Percentiles rank a stretch among this genome's conserved stretches.
These are phyloP conservation scores for Argentina anserina DNA, from an alignment of 306 rosid species.

Conservation along the genomic window DNA sequence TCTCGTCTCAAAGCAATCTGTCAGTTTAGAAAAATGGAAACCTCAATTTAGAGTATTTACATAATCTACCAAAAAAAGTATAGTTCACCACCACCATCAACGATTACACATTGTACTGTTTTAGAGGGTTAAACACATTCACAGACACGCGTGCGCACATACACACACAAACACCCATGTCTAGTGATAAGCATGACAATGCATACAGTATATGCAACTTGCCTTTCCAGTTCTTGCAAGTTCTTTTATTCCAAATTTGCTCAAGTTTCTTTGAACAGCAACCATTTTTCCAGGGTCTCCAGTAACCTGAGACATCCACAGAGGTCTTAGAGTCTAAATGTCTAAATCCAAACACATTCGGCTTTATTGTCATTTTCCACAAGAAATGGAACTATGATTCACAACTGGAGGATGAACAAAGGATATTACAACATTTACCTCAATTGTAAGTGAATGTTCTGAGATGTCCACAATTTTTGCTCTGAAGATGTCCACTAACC, in stretches of 20 bases:
- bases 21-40: slow-evolving; percentile 7
- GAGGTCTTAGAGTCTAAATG: not conserved
- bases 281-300: slow-evolving; percentile 64
- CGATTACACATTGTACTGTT: not conserved
- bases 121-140: not conserved
- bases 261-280: slow-evolving; percentile 50
- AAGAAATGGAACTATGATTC: not conserved
- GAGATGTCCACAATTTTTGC: slow-evolving; percentile 53
- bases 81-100: not conserved
- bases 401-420: not conserved
- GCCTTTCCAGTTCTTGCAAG: slow-evolving; percentile 64
- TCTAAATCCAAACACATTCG: slow-evolving; percentile 9
- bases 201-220: not conserved
- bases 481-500: slow-evolving; percentile 58
- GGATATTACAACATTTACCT: slow-evolving; percentile 33
- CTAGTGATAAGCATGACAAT: not conserved
- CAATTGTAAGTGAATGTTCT: slow-evolving; percentile 45
- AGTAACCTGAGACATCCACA: slow-evolving; percentile 42
- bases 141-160: not conserved
- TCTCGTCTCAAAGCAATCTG: slow-evolving; percentile 60
- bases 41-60: not conserved
- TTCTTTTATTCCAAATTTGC: slow-evolving; percentile 52
- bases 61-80: not conserved
- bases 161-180: not conserved
- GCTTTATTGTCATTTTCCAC: not conserved